Evolutionary conservation across 768 basidiomycete genomes (phyloP).

Genomic region (Suillus brevipes): DNA sequence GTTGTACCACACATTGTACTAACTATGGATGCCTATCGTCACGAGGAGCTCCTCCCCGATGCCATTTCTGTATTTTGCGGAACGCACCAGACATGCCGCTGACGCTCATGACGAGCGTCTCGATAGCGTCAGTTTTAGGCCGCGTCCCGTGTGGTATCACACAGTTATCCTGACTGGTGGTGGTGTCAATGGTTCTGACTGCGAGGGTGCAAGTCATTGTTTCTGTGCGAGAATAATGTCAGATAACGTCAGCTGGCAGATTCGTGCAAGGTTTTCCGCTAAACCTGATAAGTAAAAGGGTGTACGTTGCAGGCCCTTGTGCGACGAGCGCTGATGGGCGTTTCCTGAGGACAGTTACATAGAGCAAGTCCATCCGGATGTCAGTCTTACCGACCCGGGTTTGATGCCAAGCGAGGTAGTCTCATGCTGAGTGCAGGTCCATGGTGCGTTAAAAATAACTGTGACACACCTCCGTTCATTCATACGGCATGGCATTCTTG

Average conservation of each 20-base stretch:
- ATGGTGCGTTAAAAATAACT: no score
- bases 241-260: background rate
- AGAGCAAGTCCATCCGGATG: no score
- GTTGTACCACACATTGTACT: constrained; percentile 39
- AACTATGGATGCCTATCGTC: constrained; percentile 41
- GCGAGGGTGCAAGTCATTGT: background rate
- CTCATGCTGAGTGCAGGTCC: no score
- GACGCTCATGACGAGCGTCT: constrained; percentile 35
- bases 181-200: background rate
- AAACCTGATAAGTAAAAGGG: background rate
- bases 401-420: no score
- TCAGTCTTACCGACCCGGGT: no score
- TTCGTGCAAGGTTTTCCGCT: background rate
- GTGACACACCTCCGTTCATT: no score
- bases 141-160: constrained; percentile 27
- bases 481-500: no score
- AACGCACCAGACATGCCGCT: constrained; percentile 43
- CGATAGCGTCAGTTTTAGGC: constrained; percentile 19
- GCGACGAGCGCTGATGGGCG: no score
- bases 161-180: background rate
- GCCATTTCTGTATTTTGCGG: constrained; percentile 27
- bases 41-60: constrained; percentile 34
- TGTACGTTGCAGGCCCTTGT: background rate
- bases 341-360: no score
- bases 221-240: background rate